Evolutionary conservation across 768 basidiomycete genomes (phyloP), one percentile per base, ranked within the genome.

Genomic region (Phylloporus arenicola): DNA sequence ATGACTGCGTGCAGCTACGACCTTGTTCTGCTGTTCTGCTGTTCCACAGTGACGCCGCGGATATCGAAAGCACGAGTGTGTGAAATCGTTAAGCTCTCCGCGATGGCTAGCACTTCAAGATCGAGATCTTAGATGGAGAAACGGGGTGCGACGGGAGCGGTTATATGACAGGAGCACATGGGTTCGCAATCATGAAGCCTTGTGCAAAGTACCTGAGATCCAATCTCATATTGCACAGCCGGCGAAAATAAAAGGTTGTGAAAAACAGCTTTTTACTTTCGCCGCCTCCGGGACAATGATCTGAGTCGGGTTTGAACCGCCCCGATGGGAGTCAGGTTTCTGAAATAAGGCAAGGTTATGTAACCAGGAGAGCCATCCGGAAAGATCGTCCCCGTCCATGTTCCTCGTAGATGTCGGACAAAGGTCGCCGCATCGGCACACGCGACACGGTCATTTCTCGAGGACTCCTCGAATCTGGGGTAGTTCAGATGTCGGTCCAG

Each of bases 361-460:
- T 63, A 53, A 60, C 47, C 22, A 9, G 43, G 41, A 41, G 41
- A 50, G 51, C 14, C 20, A 17, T 34, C 31, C 39, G 43, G 30
- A 43, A 39, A 22, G 52, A 63, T 60, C 29, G 29, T 19, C 24
- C n/a, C n/a, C 43, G 44, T 37, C 47, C 27, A 22, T 22, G 29
- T 51, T 48, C 47, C 41, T 54, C 38, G 30, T 20, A 29, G 20
- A 43, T 20, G 30, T 42, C 30, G 39, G 45, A 7, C 25, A 35
- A 40, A 60, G 58, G 61, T 62, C 58, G 53, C 61, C 62, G 61
- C 61, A 62, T 63, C 61, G 61, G 39, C 43, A 31, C 61, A 63
- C 54, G 51, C 46, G 34, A 43, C 22, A 22, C 49, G 51, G 48
- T 31, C 17, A 31, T 43, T 33, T 43, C 17, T 13, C 22, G 43